phyloP scores from a whole-genome alignment of 176 grass and related monocot genomes.

The Oryza glumipatula region DNA sequence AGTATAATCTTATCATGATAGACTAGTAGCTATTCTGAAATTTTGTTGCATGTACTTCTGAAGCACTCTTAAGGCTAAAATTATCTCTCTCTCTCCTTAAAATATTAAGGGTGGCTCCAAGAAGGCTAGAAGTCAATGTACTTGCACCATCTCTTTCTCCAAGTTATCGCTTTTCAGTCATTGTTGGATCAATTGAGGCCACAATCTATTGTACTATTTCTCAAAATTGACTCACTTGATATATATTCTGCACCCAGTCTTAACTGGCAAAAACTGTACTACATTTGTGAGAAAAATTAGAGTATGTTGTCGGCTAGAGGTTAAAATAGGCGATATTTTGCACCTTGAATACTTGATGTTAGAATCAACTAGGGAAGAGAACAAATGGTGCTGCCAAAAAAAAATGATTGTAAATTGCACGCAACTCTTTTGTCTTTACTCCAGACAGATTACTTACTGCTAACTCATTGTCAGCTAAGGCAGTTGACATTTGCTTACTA shows the following conservation, averaged over 20 bases:
- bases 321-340: conserved; percentile 8
- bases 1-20: neutral
- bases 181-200: conserved; percentile 40
- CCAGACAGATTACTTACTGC: conserved; percentile 36
- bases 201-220: conserved; percentile 30
- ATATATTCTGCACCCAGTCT: conserved; percentile 3
- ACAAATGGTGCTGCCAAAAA: neutral
- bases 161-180: neutral
- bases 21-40: conserved; percentile 24
- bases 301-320: conserved; percentile 35
- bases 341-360: conserved; percentile 16
- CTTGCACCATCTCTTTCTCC: conserved; percentile 32
- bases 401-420: conserved; percentile 14
- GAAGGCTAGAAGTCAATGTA: conserved; percentile 41
- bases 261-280: conserved; percentile 38
- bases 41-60: neutral
- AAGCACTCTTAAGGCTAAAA: neutral
- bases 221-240: conserved; percentile 14
- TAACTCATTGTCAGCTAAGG: conserved; percentile 39
- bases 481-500: conserved; percentile 53
- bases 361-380: conserved; percentile 24
- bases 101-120: conserved; percentile 15
- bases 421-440: conserved; percentile 39
- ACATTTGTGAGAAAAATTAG: conserved; percentile 28
- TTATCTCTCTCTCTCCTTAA: neutral